Evolutionary conservation across 768 basidiomycete genomes (phyloP).

Genomic region (Naganishia vaughanmartiniae): DNA sequence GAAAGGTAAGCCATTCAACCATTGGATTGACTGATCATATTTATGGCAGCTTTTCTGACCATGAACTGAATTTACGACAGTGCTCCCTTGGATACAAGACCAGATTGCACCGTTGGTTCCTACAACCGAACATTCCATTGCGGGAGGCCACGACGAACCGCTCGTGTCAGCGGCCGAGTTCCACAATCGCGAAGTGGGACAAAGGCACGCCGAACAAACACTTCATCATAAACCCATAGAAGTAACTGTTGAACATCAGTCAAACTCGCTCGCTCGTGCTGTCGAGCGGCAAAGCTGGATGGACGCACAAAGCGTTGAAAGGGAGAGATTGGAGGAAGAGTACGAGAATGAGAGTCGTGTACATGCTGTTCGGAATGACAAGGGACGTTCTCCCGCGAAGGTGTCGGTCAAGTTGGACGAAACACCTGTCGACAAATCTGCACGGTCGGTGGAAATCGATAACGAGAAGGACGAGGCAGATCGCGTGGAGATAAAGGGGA

Average conservation of each 20-base stretch:
- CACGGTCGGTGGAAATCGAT: not conserved
- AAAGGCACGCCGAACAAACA: not conserved
- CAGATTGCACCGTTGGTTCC: not conserved
- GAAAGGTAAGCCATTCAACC: not conserved
- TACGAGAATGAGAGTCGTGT: conserved; percentile 9
- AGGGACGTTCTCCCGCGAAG: not conserved
- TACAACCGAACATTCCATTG: not conserved
- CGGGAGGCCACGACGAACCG: not conserved
- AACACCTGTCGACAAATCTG: not conserved
- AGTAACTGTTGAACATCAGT: not conserved
- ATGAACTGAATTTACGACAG: too few relatives aligned
- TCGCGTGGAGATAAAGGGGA: not conserved
- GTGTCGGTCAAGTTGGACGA: not conserved
- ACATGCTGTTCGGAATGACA: not conserved
- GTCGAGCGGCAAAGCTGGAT: conserved; percentile 15
- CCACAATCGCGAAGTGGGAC: not conserved
- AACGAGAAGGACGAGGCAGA: too few relatives aligned
- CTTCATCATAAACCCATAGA: not conserved
- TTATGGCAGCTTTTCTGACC: not conserved
- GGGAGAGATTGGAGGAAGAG: conserved; percentile 19
- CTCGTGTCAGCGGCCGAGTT: conserved; percentile 12
- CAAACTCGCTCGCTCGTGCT: not conserved
- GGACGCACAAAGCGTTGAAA: conserved; percentile 18
- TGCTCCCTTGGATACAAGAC: conserved; percentile 17
- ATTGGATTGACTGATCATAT: not conserved